Base-by-base conservation (phyloP, 1,284 basidiomycete species). In the Ceratobasidium sp. region DNA sequence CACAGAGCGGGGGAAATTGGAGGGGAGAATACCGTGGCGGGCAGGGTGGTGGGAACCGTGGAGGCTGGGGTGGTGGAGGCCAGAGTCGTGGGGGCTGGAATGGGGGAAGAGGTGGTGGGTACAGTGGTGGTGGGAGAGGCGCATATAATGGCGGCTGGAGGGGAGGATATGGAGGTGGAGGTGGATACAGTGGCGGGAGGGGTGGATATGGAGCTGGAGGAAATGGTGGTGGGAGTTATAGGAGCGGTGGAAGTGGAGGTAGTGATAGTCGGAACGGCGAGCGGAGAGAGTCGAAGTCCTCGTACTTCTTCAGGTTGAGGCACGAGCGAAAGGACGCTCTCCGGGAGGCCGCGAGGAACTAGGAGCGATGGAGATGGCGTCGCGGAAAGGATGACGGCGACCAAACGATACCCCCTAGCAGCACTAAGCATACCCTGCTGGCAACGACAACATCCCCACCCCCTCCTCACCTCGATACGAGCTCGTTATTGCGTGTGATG, bases 331-430 rank as follows among this genome's bases (percentile, higher is more conserved):
- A 51, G 49, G 49, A 17, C 49, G 49, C 49, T 2, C 7, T 9
- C 19, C 49, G n/a, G n/a, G 49, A 22, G n/a, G n/a, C 17, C 49
- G 49, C 17, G 5, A n/a, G n/a, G n/a, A 22, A 51, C 19, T 22
- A 51, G 49, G 5, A n/a, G 17, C 19, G 19, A 51, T n/a, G 46
- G n/a, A 51, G 19, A n/a, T 3, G n/a, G 49, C 40, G 2, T 22
- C n/a, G 9, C n/a, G 49, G 8, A 51, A 19, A 51, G 5, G 49
- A n/a, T 6, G 57, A 40, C 9, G 34, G 19, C 57, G 57, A 59
- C 57, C 13, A 7, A 59, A 2, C 57, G 32, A 32, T 59, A 59
- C 57, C 57, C 57, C 57, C 49, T n/a, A 59, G 57, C 32, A 37
- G 19, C 57, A 13, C 0, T 5, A 59, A 32, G 57, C 57, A 59